Base-by-base conservation (phyloP, 768 basidiomycete species). In the Pholiota conissans region DNA sequence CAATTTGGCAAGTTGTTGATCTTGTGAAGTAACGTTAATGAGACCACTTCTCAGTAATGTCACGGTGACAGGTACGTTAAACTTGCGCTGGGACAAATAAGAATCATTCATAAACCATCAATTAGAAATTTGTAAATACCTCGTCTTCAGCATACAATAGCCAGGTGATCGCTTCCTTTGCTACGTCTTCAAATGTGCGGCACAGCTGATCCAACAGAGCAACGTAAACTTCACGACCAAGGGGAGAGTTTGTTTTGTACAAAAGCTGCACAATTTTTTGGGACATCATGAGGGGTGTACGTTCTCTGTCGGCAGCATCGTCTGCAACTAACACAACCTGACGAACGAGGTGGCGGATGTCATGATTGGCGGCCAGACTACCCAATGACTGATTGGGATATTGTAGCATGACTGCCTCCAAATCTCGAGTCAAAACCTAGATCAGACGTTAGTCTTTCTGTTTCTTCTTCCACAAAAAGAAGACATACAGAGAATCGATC, bases 91-190 rank as follows among this genome's bases (percentile, higher is more conserved):
- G 7, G 28, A 8, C 9, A 50, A 24, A 13, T 57, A 62, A 61
- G 30, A 35, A 18, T 14, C 60, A 53, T 40, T 46, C 63, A 35
- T 63, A 13, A 32, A 32, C n/a, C 53, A 48, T 40, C 26, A 53
- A 32, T 16, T 20, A 30, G 7, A 13, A 26, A 18, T 11, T 29
- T 10, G 16, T 5, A 76, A 85, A 55, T 55, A 95, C 94, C 77
- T 95, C 92, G 68, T 99, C 97, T 68, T 98, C 95, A 3, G 97
- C 92, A 68, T 94, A 97, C 45, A 98, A 76, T 48, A 99, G 77
- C 97, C 97, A 99, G 1, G 91, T 91, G 49, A 95, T 90, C 5
- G 96, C 97, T 74, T 99, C 97, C 71, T 95, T 95, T 16, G 90
- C 92, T 45, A 98, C 96, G 62, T 96, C 93, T 63, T 92, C 87